A percentile compares a stretch with the other conserved stretches of the same genome.
Conservation (phyloP, 352 stramenopile species). For the Globisporangium orthogonon region DNA sequence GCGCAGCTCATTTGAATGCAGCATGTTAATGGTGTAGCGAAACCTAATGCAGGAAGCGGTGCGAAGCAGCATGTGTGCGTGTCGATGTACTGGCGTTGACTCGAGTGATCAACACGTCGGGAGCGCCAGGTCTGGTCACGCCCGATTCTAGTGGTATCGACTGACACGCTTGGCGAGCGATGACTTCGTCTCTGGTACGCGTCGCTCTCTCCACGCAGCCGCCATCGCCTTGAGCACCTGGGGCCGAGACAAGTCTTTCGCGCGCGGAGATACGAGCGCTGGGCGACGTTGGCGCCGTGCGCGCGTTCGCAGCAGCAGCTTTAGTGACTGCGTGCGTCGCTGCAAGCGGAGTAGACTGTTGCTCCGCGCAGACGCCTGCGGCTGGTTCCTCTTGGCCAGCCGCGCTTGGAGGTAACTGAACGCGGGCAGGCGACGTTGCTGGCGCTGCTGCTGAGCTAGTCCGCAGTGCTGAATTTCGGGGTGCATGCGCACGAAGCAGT, state of each 20-base stretch:
- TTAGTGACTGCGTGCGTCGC: conserved; percentile 1
- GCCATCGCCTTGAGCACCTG: conserved; percentile 1
- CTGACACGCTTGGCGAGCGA: too few species aligned
- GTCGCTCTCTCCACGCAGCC: not conserved
- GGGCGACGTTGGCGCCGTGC: not conserved
- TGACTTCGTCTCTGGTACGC: not conserved
- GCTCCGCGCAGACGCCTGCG: conserved; percentile 11
- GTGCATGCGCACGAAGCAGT: conserved; percentile 16
- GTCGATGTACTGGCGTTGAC: not conserved
- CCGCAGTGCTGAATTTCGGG: conserved; percentile 15
- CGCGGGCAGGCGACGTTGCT: not conserved
- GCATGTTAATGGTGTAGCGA: not conserved
- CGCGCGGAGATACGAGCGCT: not conserved
- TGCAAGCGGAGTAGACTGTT: conserved; percentile 16
- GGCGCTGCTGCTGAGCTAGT: not conserved
- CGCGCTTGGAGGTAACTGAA: conserved; percentile 19
- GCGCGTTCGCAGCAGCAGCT: conserved; percentile 2
- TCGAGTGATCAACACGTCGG: not conserved
- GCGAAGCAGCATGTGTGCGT: not conserved
- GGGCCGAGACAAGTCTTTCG: too few species aligned
- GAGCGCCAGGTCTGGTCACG: too few species aligned
- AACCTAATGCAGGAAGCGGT: not conserved
- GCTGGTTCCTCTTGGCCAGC: conserved; percentile 13
- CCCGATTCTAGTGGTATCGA: too few species aligned
- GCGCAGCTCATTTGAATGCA: conserved; percentile 26